Conservation (phyloP, 2,329 filamentous ascomycete genomes). For the Ophiocordyceps sinensis region DNA sequence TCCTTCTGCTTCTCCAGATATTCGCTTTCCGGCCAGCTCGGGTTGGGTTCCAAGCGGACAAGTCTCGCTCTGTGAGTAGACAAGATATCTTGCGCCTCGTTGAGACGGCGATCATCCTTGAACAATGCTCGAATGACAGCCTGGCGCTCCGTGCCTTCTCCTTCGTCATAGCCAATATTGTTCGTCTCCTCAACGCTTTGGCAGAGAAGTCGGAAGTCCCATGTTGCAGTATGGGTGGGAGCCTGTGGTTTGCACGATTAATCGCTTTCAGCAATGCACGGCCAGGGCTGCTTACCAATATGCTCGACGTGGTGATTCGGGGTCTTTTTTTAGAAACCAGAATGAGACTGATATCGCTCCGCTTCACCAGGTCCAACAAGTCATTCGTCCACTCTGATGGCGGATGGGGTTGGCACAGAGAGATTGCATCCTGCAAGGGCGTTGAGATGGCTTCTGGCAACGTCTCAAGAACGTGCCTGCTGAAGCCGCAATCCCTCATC, state of each 20-base stretch:
- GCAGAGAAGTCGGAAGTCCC: conserved; percentile 71
- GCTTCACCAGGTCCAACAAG: conserved; percentile 61
- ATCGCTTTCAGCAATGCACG: not conserved
- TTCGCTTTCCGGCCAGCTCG: conserved; percentile 71
- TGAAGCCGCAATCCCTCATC: conserved; percentile 58
- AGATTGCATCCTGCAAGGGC: conserved; percentile 70
- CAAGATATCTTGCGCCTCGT: conserved; percentile 74
- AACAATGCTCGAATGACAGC: conserved; percentile 77
- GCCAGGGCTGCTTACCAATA: conserved; percentile 18
- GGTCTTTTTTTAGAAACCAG: conserved; percentile 28
- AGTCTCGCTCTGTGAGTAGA: conserved; percentile 70
- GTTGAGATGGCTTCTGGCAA: conserved; percentile 74
- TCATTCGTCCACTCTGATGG: conserved; percentile 60
- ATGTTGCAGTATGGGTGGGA: conserved; percentile 49
- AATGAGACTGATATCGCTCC: conserved; percentile 64
- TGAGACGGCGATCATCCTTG: conserved; percentile 75
- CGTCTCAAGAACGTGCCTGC: conserved; percentile 55
- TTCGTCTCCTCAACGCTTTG: conserved; percentile 46
- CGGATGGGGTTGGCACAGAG: conserved; percentile 70
- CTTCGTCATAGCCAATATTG: conserved; percentile 54
- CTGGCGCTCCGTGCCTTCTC: conserved; percentile 71
- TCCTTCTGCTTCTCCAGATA: conserved; percentile 87
- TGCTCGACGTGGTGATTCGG: conserved; percentile 18
- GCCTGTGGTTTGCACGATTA: conserved; percentile 20
- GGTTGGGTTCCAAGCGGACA: conserved; percentile 61